Evolutionary conservation across 495 filamentous ascomycete species (phyloP), one percentile per base, ranked within the genome.

Genomic region (Diplogelasinospora grovesii): DNA sequence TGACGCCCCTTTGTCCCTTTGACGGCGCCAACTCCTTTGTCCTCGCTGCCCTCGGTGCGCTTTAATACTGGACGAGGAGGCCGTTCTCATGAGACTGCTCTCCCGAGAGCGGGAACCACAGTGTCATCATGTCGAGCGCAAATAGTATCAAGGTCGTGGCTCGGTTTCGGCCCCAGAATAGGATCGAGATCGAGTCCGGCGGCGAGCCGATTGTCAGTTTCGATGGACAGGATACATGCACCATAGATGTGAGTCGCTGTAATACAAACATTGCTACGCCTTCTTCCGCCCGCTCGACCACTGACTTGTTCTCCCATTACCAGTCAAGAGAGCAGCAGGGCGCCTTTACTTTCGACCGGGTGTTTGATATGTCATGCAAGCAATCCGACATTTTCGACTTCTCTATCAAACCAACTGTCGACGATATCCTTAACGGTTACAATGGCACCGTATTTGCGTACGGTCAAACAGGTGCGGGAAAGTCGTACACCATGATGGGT

Each of bases 391-490:
- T 98, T 50, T 98, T 98, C 69, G 83, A 96, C 57, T 98, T 87
- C 71, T 97, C 93, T 16, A 97, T 98, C 61, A 83, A 84, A 37
- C 73, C 85, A 6, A 98, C 92, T 4, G 93, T 98, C 48, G 92
- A 97, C 64, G 92, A 98, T 59, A 95, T 98, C 49, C 74, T 98
- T 36, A 93, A 95, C 64, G 92, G 92, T 46, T 98, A 98, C 76
- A 98, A 98, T 69, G 92, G 92, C 59, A 97, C 93, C 22, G 92
- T 98, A 36, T 97, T 98, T 59, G 92, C 92, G 48, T 98, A 98
- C 60, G 92, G 92, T 60, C 92, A 98, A 71, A 98, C 92, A 1
- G 92, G 92, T 61, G 89, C 93, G 4, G 92, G 92, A 64, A 98
- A 98, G 69, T 97, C 92, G 11, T 46, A 89, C 61, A 96, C 89